Percentiles rank a stretch among this genome's conserved stretches.
Evolutionary conservation across 148 eudicot species (phyloP).

Genomic region (Linanthus parryae): DNA sequence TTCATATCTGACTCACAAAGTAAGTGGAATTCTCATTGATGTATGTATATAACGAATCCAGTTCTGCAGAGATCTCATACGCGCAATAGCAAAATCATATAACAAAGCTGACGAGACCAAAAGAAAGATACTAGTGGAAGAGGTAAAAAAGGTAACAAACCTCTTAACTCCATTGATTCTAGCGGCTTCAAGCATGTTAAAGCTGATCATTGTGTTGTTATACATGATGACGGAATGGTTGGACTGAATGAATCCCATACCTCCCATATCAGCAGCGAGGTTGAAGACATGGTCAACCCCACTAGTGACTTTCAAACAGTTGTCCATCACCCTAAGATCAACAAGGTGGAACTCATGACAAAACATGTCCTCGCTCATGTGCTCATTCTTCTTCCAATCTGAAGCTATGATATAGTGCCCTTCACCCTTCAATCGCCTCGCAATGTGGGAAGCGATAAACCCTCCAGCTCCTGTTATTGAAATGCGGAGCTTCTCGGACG

Average conservation of each 20-base stretch:
- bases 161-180: conserved; percentile 22
- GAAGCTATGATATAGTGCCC: conserved; percentile 23
- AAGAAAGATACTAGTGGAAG: too few species aligned
- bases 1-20: too few species aligned
- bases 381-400: conserved; percentile 22
- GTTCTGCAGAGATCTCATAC: too few species aligned
- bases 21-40: too few species aligned
- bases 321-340: conserved; percentile 20
- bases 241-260: conserved; percentile 25
- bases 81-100: too few species aligned
- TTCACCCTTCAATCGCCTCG: conserved; percentile 17
- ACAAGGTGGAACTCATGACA: conserved; percentile 23
- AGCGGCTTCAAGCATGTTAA: conserved; percentile 23
- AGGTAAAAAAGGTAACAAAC: not conserved
- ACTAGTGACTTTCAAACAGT: conserved; percentile 18
- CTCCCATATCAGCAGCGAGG: conserved; percentile 27
- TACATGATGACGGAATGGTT: conserved; percentile 20
- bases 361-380: conserved; percentile 22
- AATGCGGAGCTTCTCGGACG: conserved; percentile 18
- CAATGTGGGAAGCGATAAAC: conserved; percentile 20
- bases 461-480: conserved; percentile 21
- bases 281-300: conserved; percentile 22
- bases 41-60: too few species aligned
- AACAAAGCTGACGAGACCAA: too few species aligned
- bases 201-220: conserved; percentile 23